A percentile compares a stretch with the other conserved stretches of the same genome.
phyloP scores from a whole-genome alignment of 805 yeast genomes.

The Candida ficus region DNA sequence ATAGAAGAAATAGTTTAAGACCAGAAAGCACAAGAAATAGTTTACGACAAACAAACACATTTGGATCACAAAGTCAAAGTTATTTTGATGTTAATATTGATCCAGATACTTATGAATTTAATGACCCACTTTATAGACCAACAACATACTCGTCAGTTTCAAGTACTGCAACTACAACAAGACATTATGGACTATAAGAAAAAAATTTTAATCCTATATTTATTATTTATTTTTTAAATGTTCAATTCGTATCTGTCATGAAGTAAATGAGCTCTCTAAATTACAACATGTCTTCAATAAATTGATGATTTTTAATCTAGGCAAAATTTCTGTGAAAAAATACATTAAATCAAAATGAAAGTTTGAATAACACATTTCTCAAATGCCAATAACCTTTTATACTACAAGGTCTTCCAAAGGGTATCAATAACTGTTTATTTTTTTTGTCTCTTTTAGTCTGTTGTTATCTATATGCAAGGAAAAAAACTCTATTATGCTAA shows the following conservation, averaged over 20 bases:
- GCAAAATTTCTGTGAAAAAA: too few relatives aligned
- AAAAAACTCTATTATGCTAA: slow-evolving; percentile 1
- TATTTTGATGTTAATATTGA: neutral
- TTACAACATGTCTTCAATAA: slow-evolving; percentile 16
- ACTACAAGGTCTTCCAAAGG: slow-evolving; percentile 1
- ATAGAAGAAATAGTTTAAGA: neutral
- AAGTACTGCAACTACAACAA: slow-evolving; percentile 16
- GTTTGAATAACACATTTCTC: neutral
- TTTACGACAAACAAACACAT: neutral
- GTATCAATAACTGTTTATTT: too few relatives aligned
- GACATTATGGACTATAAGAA: slow-evolving; percentile 5
- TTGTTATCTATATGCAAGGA: neutral
- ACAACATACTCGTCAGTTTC: slow-evolving; percentile 4
- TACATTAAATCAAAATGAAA: too few relatives aligned
- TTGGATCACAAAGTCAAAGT: neutral
- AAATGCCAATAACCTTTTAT: neutral
- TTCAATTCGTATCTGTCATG: slow-evolving; percentile 24
- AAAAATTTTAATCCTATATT: neutral
- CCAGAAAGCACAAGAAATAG: neutral
- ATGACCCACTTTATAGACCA: slow-evolving; percentile 4
- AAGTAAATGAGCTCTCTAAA: slow-evolving; percentile 5
- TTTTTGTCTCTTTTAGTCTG: too few relatives aligned
- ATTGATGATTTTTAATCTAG: slow-evolving; percentile 6
- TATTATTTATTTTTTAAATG: slow-evolving; percentile 3
- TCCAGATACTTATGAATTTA: neutral